Conservation (phyloP, 2,329 filamentous ascomycete genomes). For the Emydomyces testavorans region DNA sequence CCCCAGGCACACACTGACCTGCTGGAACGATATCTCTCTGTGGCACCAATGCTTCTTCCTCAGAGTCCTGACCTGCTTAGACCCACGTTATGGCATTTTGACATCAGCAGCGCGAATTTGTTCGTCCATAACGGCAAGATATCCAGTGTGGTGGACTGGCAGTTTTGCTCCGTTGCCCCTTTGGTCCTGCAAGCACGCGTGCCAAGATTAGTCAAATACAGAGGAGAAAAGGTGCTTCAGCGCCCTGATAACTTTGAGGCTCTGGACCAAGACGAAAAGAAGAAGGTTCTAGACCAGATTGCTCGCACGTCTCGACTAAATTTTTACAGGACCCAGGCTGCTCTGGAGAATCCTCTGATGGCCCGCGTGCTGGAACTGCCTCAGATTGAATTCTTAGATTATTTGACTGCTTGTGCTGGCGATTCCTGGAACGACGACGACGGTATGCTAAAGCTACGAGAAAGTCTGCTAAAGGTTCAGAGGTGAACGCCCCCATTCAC, state of each 20-base stretch:
- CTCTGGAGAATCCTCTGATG: slow-evolving; percentile 10
- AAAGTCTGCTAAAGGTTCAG: slow-evolving; percentile 24
- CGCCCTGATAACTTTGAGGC: slow-evolving; percentile 20
- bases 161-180: slow-evolving; percentile 25
- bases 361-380: slow-evolving; percentile 5
- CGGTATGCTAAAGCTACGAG: slow-evolving; percentile 21
- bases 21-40: slow-evolving; percentile 25
- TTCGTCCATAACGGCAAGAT: slow-evolving; percentile 30
- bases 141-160: slow-evolving; percentile 36
- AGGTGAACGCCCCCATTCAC: slow-evolving; percentile 17
- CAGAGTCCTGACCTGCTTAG: slow-evolving; percentile 18
- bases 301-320: neutral
- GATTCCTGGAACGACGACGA: slow-evolving; percentile 21
- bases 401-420: slow-evolving; percentile 20
- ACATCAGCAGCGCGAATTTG: slow-evolving; percentile 32
- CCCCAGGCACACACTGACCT: slow-evolving; percentile 26
- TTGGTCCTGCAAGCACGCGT: slow-evolving; percentile 20
- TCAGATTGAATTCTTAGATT: slow-evolving; percentile 15
- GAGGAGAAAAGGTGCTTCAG: slow-evolving; percentile 20
- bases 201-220: slow-evolving; percentile 21
- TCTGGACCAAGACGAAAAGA: slow-evolving; percentile 10
- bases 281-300: neutral
- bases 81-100: slow-evolving; percentile 32
- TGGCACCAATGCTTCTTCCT: slow-evolving; percentile 25
- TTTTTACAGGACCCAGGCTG: slow-evolving; percentile 7